Evolutionary conservation across 768 basidiomycete genomes (phyloP).

Genomic region (Serendipita indica): DNA sequence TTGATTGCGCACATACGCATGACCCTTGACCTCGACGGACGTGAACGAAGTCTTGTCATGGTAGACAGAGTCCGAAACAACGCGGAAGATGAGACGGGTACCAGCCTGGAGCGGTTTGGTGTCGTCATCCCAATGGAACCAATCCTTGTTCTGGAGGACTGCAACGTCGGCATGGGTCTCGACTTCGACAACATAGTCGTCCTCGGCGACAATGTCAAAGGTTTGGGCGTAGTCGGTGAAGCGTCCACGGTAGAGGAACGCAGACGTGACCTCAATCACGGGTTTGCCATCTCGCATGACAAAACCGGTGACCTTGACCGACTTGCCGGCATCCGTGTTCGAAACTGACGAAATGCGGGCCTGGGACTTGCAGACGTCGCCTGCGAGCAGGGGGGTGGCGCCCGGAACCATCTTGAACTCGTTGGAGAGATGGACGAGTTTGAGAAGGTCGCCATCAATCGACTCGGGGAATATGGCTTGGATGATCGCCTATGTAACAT

Average conservation of each 20-base stretch:
- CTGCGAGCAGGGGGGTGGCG: constrained; percentile 58
- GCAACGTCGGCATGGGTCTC: constrained; percentile 68
- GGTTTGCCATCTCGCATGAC: constrained; percentile 63
- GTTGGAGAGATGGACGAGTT: constrained; percentile 93
- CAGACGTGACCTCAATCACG: constrained; percentile 84
- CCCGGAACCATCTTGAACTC: constrained; percentile 84
- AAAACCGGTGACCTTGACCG: constrained; percentile 75
- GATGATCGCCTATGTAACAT: constrained; percentile 73
- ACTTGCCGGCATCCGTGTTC: constrained; percentile 85
- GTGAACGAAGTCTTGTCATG: constrained; percentile 79
- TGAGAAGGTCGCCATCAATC: constrained; percentile 89
- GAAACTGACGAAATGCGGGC: constrained; percentile 79
- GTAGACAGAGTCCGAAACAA: constrained; percentile 75
- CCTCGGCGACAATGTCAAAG: constrained; percentile 82
- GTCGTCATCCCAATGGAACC: constrained; percentile 92
- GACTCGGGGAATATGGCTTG: constrained; percentile 85
- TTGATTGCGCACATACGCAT: constrained; percentile 76
- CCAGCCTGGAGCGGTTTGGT: constrained; percentile 62
- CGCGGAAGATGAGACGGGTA: constrained; percentile 76
- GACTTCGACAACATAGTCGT: constrained; percentile 70
- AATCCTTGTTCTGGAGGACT: constrained; percentile 88
- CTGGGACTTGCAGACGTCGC: constrained; percentile 81
- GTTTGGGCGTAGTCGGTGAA: constrained; percentile 93
- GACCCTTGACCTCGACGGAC: constrained; percentile 66
- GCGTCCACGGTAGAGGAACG: constrained; percentile 92